Conservation (phyloP, 352 stramenopile species). For the Globisporangium ultimum region DNA sequence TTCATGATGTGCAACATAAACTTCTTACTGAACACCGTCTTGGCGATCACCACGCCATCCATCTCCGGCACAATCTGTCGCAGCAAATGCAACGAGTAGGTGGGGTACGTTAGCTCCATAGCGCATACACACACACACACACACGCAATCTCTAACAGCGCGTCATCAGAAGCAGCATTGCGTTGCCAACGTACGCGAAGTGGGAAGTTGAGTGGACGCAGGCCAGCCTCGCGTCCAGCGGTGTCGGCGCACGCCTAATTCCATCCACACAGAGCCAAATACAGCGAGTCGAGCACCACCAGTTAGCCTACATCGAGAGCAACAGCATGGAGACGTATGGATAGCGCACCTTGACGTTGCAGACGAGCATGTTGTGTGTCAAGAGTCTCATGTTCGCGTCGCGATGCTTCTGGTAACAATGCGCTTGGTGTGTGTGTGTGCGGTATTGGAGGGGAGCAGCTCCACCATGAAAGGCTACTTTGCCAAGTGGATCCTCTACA, state of each 20-base stretch:
- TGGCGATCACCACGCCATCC: constrained; percentile 72
- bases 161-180: background rate
- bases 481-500: background rate
- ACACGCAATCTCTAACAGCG: constrained; percentile 1
- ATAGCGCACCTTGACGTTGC: constrained; percentile 67
- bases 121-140: background rate
- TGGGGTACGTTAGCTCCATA: background rate
- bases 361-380: constrained; percentile 88
- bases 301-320: background rate
- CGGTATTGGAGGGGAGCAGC: constrained; percentile 4
- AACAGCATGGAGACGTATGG: too few relatives aligned
- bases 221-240: constrained; percentile 50
- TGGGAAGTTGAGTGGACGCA: constrained; percentile 77
- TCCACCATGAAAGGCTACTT: background rate
- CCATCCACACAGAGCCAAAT: constrained; percentile 6
- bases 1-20: constrained; percentile 88
- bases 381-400: constrained; percentile 66
- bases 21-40: constrained; percentile 79
- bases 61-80: constrained; percentile 71
- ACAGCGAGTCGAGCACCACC: background rate
- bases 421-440: background rate
- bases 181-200: constrained; percentile 36
- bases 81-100: background rate
- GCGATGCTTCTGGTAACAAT: background rate
- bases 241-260: constrained; percentile 71